Evolutionary conservation across 2,329 filamentous ascomycete species (phyloP).

Genomic region (Fusarium sororula): DNA sequence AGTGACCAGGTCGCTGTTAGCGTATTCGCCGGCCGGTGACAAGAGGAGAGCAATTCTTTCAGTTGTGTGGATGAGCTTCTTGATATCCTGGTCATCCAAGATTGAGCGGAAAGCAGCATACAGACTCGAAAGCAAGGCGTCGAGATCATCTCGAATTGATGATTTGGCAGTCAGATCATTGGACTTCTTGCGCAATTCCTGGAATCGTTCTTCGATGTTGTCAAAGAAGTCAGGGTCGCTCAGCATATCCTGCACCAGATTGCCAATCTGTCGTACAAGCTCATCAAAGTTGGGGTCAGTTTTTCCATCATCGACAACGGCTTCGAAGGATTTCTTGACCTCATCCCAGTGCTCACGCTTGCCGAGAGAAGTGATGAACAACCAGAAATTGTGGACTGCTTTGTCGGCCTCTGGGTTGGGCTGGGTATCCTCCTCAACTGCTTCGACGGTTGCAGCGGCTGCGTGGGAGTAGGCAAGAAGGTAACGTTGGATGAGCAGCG

Average conservation of each 20-base stretch:
- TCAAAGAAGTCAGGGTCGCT: slow-evolving; percentile 89
- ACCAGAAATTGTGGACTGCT: slow-evolving; percentile 83
- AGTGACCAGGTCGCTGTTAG: slow-evolving; percentile 76
- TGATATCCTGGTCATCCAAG: slow-evolving; percentile 75
- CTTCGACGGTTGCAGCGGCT: slow-evolving; percentile 71
- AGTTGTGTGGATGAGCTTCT: slow-evolving; percentile 72
- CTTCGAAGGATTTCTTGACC: slow-evolving; percentile 73
- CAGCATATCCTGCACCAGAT: slow-evolving; percentile 80
- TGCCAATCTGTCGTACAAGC: slow-evolving; percentile 76
- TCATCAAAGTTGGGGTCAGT: slow-evolving; percentile 85
- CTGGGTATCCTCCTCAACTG: slow-evolving; percentile 75
- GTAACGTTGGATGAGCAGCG: slow-evolving; percentile 80
- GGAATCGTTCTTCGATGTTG: slow-evolving; percentile 67
- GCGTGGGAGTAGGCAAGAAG: slow-evolving; percentile 80
- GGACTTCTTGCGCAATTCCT: slow-evolving; percentile 61
- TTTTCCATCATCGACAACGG: slow-evolving; percentile 76
- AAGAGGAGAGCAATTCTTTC: slow-evolving; percentile 75
- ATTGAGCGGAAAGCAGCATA: slow-evolving; percentile 75
- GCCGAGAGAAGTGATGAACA: slow-evolving; percentile 81
- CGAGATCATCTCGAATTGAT: slow-evolving; percentile 75
- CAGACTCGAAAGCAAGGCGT: slow-evolving; percentile 74
- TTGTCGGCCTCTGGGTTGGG: slow-evolving; percentile 78
- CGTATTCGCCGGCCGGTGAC: slow-evolving; percentile 69
- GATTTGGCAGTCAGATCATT: slow-evolving; percentile 74
- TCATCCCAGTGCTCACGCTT: slow-evolving; percentile 78